Percentiles rank a stretch among this genome's conserved stretches.
Evolutionary conservation across 2,329 filamentous ascomycete species (phyloP).

Genomic region (Lachnellula occidentalis): DNA sequence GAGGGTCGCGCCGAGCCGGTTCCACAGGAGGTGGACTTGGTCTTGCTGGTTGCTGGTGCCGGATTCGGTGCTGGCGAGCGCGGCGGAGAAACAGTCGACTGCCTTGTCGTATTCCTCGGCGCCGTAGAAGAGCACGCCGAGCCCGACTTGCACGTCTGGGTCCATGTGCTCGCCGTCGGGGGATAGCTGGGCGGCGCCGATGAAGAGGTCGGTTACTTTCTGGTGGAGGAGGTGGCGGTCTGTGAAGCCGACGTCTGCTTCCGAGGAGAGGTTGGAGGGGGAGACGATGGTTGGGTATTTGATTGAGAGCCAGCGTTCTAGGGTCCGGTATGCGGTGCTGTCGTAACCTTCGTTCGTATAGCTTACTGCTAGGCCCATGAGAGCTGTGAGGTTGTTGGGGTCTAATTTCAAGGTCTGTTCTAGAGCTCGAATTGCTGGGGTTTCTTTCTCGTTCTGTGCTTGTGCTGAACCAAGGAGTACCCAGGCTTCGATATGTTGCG

Average conservation of each 20-base stretch:
- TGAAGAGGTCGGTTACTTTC: constrained; percentile 85
- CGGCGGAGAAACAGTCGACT: constrained; percentile 94
- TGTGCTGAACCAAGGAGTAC: constrained; percentile 86
- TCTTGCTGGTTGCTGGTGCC: constrained; percentile 78
- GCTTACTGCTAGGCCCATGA: constrained; percentile 93
- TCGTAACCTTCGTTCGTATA: constrained; percentile 99
- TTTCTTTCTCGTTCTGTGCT: constrained; percentile 98
- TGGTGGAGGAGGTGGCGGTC: constrained; percentile 85
- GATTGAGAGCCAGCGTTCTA: constrained; percentile 93
- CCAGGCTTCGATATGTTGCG: constrained; percentile 87
- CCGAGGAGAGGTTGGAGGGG: constrained; percentile 61
- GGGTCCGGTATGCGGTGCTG: constrained; percentile 88
- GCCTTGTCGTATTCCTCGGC: constrained; percentile 98
- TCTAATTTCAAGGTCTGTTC: constrained; percentile 88
- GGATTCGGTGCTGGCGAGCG: constrained; percentile 77
- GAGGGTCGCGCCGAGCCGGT: constrained; percentile 89
- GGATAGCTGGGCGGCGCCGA: constrained; percentile 84
- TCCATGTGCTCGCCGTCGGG: constrained; percentile 95
- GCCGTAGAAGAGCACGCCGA: constrained; percentile 96
- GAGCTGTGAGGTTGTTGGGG: constrained; percentile 75
- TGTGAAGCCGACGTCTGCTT: constrained; percentile 86
- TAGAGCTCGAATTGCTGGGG: constrained; percentile 86
- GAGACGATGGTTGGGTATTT: constrained; percentile 84
- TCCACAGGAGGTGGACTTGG: constrained; percentile 94
- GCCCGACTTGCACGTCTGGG: constrained; percentile 93